phyloP scores from a whole-genome alignment of 495 filamentous ascomycete species.

The Aspergillus conjunctus region DNA sequence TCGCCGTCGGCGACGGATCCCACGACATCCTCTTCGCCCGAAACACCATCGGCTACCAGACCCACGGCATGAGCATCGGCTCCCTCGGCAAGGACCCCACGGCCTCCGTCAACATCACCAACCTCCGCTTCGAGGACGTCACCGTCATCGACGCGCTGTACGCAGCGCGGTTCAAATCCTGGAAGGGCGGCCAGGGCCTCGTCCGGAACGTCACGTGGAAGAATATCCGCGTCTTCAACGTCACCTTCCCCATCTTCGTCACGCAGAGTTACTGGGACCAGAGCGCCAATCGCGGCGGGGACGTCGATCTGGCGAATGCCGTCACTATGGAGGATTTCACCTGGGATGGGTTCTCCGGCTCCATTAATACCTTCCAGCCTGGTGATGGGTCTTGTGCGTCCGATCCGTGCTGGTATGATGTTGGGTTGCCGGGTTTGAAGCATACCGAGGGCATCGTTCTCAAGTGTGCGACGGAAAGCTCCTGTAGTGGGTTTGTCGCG shows the following conservation, averaged over 20 bases:
- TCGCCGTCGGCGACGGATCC: conserved; percentile 39
- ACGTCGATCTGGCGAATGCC: conserved; percentile 18
- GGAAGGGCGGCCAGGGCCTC: conserved; percentile 43
- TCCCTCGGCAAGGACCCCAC: conserved; percentile 39
- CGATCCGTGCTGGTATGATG: conserved; percentile 26
- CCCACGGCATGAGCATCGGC: conserved; percentile 48
- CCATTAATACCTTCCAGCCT: conserved; percentile 34
- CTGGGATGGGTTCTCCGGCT: conserved; percentile 43
- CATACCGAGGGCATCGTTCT: conserved; percentile 43
- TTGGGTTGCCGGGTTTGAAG: conserved; percentile 36
- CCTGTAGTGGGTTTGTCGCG: conserved; percentile 37
- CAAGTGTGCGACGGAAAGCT: conserved; percentile 40
- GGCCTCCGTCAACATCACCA: conserved; percentile 36
- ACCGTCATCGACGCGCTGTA: conserved; percentile 45
- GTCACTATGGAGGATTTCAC: conserved; percentile 44
- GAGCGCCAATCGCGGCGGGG: conserved; percentile 27
- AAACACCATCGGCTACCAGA: conserved; percentile 44
- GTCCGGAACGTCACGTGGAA: conserved; percentile 46
- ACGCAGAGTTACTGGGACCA: conserved; percentile 46
- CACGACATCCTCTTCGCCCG: conserved; percentile 40
- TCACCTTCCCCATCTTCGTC: conserved; percentile 49
- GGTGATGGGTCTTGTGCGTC: conserved; percentile 35
- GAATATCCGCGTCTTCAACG: conserved; percentile 46
- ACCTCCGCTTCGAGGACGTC: conserved; percentile 42
- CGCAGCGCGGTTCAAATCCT: conserved; percentile 46